Evolutionary conservation across 306 rosid genomes (phyloP).

Genomic region (Rubus parviflorus): DNA sequence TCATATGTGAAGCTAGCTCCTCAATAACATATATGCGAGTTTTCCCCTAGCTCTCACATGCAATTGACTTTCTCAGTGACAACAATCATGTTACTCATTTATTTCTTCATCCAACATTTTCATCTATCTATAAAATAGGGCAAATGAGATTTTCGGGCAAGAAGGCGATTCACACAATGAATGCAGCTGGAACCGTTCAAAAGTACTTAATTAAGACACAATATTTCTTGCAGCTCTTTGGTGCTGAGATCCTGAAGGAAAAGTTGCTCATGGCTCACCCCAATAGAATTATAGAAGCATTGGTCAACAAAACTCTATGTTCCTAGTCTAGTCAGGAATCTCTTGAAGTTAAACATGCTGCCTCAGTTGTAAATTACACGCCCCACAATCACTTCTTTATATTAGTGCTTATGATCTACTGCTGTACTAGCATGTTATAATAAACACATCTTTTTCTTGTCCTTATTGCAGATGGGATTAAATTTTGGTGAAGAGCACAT

Average conservation of each 20-base stretch:
- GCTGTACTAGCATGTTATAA: neutral
- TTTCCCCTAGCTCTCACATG: too few species aligned
- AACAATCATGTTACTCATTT: too few species aligned
- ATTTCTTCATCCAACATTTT: too few species aligned
- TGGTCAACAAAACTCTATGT: conserved; percentile 14
- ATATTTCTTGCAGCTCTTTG: conserved; percentile 34
- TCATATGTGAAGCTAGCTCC: too few species aligned
- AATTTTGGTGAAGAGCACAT: conserved; percentile 30
- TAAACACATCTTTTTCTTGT: neutral
- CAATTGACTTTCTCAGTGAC: too few species aligned
- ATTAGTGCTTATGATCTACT: neutral
- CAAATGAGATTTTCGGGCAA: conserved; percentile 19
- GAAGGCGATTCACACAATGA: conserved; percentile 29
- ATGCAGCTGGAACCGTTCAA: conserved; percentile 25
- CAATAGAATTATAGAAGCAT: conserved; percentile 27
- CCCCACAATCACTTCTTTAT: neutral
- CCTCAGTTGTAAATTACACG: conserved; percentile 22
- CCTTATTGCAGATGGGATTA: conserved; percentile 32
- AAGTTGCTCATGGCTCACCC: conserved; percentile 32
- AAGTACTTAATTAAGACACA: conserved; percentile 36
- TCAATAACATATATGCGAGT: too few species aligned
- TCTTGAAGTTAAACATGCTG: conserved; percentile 34
- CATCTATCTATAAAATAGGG: too few species aligned
- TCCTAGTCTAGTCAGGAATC: conserved; percentile 33
- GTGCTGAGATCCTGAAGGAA: conserved; percentile 31